Base-by-base conservation (phyloP, 129 eudicot species). In the Flaveria ramosissima region DNA sequence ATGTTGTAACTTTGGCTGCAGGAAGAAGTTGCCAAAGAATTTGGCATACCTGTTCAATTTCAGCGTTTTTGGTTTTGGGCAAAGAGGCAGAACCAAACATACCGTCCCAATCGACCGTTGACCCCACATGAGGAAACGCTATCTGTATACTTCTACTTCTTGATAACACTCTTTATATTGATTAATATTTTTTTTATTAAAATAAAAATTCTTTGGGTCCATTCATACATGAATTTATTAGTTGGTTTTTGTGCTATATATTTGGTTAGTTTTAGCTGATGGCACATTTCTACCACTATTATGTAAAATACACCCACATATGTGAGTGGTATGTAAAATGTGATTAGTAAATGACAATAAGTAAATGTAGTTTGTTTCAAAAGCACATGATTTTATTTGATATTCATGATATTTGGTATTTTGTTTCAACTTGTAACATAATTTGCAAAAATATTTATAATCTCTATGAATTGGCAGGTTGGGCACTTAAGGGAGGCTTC, bases 1-100 rank as follows among this genome's bases (percentile, higher is more conserved):
- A 7, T 24, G 51, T 13, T 80, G 24, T 68, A n/a, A 45, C 3
- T 73, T 63, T 62, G 55, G 70, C 42, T 86, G 77, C 86, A 93
- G 98, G 98, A 93, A 83, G 98, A 93, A 73, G 96, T 93, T 68
- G 98, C 98, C 63, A 93, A 87, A 90, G 98, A 88, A 80, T 80
- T 90, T 79, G 96, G 97, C 61, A 77, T 90, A 70, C 98, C 98
- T 23, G 97, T 93, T 71, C 90, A 87, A 71, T 90, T 73, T 69
- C 98, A 90, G 77, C 90, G 98, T 36, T 93, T 86, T 64, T 93
- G 98, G 98, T 61, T 88, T 30, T 93, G 98, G 98, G 98, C 98
- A 63, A 90, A 89, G 84, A 79, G 98, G 78, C 98, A 90, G 70
- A 90, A 93, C 80, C 98, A 90, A 46, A 93, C 98, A 1, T 93